These are phyloP conservation scores for Colletotrichum paranaense DNA, from an alignment of 2,329 filamentous ascomycete species.

Conservation along the genomic window DNA sequence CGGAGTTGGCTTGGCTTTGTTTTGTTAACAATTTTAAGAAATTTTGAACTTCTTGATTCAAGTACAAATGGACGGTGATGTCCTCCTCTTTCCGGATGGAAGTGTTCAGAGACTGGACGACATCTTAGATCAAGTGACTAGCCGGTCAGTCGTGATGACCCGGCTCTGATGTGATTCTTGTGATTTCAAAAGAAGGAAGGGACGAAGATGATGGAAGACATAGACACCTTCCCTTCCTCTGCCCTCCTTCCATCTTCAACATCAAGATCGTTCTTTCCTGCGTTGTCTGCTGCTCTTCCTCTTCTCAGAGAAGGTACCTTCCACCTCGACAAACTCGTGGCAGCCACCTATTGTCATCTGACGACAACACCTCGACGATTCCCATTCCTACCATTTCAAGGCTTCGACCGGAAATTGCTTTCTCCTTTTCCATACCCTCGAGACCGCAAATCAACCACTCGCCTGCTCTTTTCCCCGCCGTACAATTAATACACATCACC, in stretches of 20 bases:
- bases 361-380: neutral
- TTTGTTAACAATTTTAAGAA: neutral
- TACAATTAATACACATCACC: neutral
- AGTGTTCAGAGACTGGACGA: neutral
- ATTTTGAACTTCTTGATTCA: neutral
- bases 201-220: neutral
- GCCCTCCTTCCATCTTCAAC: neutral
- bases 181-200: neutral
- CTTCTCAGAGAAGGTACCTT: neutral
- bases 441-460: neutral
- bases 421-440: neutral
- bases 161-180: neutral
- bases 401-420: neutral
- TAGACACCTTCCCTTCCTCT: neutral
- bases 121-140: neutral
- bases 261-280: neutral
- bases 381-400: neutral
- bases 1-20: constrained; percentile 30
- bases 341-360: neutral
- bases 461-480: no score
- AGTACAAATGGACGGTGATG: neutral
- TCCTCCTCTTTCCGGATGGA: neutral
- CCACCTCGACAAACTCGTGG: neutral
- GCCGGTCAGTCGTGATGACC: no score
- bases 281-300: neutral